These are phyloP conservation scores for Acer campestre DNA, from an alignment of 345 rosid species.

Conservation along the genomic window DNA sequence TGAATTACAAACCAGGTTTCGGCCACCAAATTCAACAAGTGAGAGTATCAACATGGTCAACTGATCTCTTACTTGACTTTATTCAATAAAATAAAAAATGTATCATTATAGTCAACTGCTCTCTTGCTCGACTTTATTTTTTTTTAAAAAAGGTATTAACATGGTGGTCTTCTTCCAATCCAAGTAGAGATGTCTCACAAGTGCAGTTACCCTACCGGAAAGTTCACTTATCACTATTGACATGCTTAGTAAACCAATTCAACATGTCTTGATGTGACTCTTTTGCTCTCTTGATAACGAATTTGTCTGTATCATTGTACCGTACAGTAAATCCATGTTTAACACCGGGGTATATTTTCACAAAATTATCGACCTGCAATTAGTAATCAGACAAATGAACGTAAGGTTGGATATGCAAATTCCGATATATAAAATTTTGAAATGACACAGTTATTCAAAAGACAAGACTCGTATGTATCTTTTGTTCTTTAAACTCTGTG, in stretches of 20 bases:
- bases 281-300: slow-evolving; percentile 51
- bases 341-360: slow-evolving; percentile 59
- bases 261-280: slow-evolving; percentile 68
- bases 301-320: slow-evolving; percentile 50
- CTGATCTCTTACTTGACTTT: no score
- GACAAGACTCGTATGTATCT: background rate
- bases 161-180: no score
- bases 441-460: background rate
- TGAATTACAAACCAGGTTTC: background rate
- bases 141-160: no score
- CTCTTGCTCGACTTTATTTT: no score
- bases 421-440: background rate
- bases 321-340: slow-evolving; percentile 67
- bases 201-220: no score
- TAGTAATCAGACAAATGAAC: background rate
- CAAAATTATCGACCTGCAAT: slow-evolving; percentile 24
- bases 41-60: background rate
- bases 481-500: background rate
- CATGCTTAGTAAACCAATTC: slow-evolving; percentile 42
- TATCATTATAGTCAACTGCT: no score
- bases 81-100: no score
- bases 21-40: background rate
- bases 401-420: background rate
- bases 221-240: background rate
- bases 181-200: background rate